phyloP scores from a whole-genome alignment of 208 protist species.

The Blastocrithidia nonstop region DNA sequence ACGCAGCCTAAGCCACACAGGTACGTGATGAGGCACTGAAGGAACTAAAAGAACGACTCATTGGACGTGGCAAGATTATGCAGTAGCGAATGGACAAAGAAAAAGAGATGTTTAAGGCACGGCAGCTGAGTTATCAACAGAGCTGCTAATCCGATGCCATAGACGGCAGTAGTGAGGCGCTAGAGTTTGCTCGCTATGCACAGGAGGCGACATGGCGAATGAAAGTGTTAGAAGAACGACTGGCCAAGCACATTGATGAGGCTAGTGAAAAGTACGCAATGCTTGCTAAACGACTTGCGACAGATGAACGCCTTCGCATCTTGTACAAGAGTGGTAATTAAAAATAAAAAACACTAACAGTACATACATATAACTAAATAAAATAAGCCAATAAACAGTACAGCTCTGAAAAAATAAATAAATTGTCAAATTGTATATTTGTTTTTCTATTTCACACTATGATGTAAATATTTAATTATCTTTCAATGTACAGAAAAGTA shows the following conservation, averaged over 20 bases:
- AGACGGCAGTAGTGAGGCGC: slow-evolving; percentile 44
- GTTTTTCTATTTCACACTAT: not conserved
- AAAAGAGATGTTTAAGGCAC: slow-evolving; percentile 67
- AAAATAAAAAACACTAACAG: not conserved
- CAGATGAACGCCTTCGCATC: slow-evolving; percentile 49
- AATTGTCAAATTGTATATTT: not conserved
- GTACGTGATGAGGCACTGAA: slow-evolving; percentile 71
- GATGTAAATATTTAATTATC: not conserved
- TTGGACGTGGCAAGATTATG: slow-evolving; percentile 85
- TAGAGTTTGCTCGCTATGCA: slow-evolving; percentile 75
- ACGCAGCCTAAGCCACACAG: slow-evolving; percentile 55
- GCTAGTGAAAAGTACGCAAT: slow-evolving; percentile 74
- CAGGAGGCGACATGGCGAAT: slow-evolving; percentile 85
- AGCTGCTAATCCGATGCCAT: slow-evolving; percentile 39
- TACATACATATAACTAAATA: not conserved
- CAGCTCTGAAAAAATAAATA: not conserved
- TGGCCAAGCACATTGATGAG: slow-evolving; percentile 74
- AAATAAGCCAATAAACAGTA: too few species aligned
- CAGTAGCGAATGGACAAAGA: slow-evolving; percentile 77
- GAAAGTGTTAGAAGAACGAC: slow-evolving; percentile 79
- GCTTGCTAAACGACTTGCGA: slow-evolving; percentile 54
- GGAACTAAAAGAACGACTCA: slow-evolving; percentile 82
- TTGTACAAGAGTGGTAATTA: slow-evolving; percentile 15
- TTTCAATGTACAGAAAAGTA: slow-evolving; percentile 1
- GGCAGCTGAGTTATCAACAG: slow-evolving; percentile 62